Evolutionary conservation across 1,284 basidiomycete species (phyloP), one percentile per base, ranked within the genome.

Genomic region (Cystobasidium slooffiae): DNA sequence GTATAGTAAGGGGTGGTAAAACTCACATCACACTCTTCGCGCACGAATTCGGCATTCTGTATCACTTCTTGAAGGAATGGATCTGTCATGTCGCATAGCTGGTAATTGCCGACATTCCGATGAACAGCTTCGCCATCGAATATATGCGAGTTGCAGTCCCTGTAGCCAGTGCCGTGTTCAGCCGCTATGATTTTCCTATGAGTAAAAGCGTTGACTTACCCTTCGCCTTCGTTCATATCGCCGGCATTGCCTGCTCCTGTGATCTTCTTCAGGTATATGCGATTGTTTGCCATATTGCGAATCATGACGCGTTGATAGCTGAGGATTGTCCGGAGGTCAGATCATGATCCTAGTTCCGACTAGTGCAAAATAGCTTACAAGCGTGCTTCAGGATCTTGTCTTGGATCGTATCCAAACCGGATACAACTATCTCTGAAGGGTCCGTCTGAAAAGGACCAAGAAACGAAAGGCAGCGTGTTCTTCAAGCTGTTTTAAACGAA

Each of bases 361-460:
- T 49, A n/a, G 46, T 14, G 46, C 46, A 49, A 49, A n/a, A 49
- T 18, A 5, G 81, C 84, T 66, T 79, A 94, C 93, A 93, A 88
- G 77, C 92, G 86, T 53, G 91, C 89, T 52, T 86, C 84, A 0
- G 85, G 85, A 76, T 92, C 87, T 76, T 85, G 85, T 62, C 94
- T 85, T 12, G 95, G 94, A 81, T 99, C 96, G 81, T 96, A 98
- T 3, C 90, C 90, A 74, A 94, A 91, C 55, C 89, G 87, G 37
- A 98, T 87, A 59, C 96, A 86, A 8, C 91, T 91, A 80, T 98
- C 95, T 66, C 93, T 87, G 90, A 92, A 98, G 1, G 94, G 93
- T 0, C 96, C 96, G 77, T 97, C 95, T 75, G 89, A 88, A 81
- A 98, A 96, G 1, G 92, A 90, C 81, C 95, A 99, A 61, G 89